A percentile compares a stretch with the other conserved stretches of the same genome.
These are phyloP conservation scores for Alloteropsis semialata DNA, from an alignment of 176 grass and related monocot genomes.

Conservation along the genomic window DNA sequence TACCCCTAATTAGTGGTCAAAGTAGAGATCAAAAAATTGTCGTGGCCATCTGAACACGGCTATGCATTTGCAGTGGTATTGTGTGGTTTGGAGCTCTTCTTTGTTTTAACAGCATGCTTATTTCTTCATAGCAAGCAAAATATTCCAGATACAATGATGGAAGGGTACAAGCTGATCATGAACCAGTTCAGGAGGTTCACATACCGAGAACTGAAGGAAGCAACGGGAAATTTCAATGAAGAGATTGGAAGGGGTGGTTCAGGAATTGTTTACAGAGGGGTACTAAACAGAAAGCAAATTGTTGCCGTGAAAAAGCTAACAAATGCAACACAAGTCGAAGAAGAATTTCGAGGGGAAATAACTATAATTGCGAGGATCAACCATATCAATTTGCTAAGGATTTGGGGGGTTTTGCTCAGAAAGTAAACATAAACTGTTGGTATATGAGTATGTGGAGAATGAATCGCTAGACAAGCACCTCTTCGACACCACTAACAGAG, in stretches of 20 bases:
- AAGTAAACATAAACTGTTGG: too few species aligned
- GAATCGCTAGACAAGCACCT: too few species aligned
- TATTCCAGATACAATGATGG: slow-evolving; percentile 6
- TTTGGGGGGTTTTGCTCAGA: too few species aligned
- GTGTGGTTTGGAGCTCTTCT: too few species aligned
- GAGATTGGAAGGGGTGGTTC: slow-evolving; percentile 58
- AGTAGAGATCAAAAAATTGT: too few species aligned
- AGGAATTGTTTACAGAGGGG: slow-evolving; percentile 45
- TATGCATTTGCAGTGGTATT: too few species aligned
- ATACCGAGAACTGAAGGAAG: slow-evolving; percentile 42
- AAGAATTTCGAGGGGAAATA: slow-evolving; percentile 60
- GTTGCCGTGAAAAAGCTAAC: slow-evolving; percentile 57
- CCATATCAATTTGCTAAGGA: slow-evolving; percentile 39
- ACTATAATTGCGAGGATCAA: slow-evolving; percentile 51
- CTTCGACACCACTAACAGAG: neutral
- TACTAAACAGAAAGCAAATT: slow-evolving; percentile 27
- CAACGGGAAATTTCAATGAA: slow-evolving; percentile 50
- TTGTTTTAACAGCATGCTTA: too few species aligned
- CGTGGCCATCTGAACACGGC: too few species aligned
- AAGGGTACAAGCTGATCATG: slow-evolving; percentile 47
- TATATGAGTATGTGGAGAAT: neutral
- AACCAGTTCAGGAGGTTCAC: slow-evolving; percentile 52
- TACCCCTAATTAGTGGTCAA: too few species aligned
- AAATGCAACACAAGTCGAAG: slow-evolving; percentile 31
- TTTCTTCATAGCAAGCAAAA: slow-evolving; percentile 37